Evolutionary conservation across 116 monocot species (phyloP).

Genomic region (Papilionanthe hybrid): DNA sequence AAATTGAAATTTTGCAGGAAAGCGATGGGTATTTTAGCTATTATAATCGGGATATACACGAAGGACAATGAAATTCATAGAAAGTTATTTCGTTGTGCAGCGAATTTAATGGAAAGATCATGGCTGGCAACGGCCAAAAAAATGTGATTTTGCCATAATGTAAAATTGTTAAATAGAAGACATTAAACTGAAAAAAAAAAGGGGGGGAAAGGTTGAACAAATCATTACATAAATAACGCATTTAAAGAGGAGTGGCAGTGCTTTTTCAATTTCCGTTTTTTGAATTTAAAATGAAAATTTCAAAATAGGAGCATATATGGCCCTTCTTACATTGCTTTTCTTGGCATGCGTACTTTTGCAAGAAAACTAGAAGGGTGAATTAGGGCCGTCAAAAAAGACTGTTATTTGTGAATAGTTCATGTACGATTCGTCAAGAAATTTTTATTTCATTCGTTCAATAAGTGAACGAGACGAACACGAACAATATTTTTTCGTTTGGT

Average conservation of each 20-base stretch:
- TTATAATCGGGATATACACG: not conserved
- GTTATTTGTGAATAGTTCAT: too few species aligned
- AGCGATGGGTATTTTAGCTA: not conserved
- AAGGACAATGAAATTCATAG: not conserved
- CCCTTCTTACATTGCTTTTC: not conserved
- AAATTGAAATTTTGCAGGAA: not conserved
- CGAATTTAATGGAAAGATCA: conserved; percentile 5
- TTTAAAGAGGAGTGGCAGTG: not conserved
- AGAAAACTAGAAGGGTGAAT: not conserved
- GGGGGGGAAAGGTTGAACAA: not conserved
- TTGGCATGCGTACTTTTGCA: not conserved
- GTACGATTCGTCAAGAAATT: too few species aligned
- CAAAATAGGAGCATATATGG: not conserved
- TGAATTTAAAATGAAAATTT: not conserved
- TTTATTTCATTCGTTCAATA: too few species aligned
- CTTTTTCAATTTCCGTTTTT: conserved; percentile 4
- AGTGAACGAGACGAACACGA: too few species aligned
- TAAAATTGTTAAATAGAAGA: not conserved
- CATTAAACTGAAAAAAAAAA: not conserved
- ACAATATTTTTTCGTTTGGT: too few species aligned
- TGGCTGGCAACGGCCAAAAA: conserved; percentile 4
- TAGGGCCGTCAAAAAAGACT: too few species aligned
- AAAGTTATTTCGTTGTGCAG: conserved; percentile 6
- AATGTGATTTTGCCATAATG: not conserved
- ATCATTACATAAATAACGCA: conserved; percentile 8